Evolutionary conservation across 345 rosid species (phyloP), one percentile per base, ranked within the genome.

Genomic region (Salix viminalis): DNA sequence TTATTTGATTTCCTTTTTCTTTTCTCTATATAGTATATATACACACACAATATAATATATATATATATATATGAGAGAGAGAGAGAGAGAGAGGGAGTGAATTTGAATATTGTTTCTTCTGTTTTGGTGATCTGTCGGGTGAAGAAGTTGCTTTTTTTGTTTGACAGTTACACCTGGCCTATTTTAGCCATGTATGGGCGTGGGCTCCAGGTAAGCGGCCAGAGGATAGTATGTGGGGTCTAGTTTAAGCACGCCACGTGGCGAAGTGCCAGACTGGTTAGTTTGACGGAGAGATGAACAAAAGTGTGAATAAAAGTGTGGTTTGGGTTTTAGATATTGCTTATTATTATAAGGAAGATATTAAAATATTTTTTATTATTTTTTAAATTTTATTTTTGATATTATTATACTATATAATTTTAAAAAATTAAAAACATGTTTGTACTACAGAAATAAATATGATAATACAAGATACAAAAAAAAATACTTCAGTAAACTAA

Each of bases 101-200:
- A 60, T 24, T 67, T 69, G 65, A 69, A 68, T 19, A n/a, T 42
- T 30, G n/a, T 67, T 68, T 74, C 39, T 58, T 34, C 10, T 54
- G 44, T 41, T 56, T 72, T 5, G 73, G 64, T 39, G n/a, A 52
- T 52, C 60, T 73, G 76, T 72, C 60, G 77, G 73, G 69, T 75
- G 37, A 5, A 85, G 37, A 34, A 54, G 89, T 81, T 77, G 88
- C 76, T 83, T 86, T 76, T 76, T 11, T 50, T 19, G 32, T 79
- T 80, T 81, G 87, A 81, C 86, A 82, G 74, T 77, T 83, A 86
- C 87, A 84, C 85, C 83, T 85, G 86, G 90, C 82, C 39, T 14
- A 60, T 41, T 67, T 67, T 3, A 65, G 37, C 39, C 16, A 6
- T 6, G 68, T 30, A 39, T 30, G 65, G 39, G 5, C 19, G 71